Evolutionary conservation across 2,329 filamentous ascomycete genomes (phyloP).

Genomic region (Aspergillus arachidicola): DNA sequence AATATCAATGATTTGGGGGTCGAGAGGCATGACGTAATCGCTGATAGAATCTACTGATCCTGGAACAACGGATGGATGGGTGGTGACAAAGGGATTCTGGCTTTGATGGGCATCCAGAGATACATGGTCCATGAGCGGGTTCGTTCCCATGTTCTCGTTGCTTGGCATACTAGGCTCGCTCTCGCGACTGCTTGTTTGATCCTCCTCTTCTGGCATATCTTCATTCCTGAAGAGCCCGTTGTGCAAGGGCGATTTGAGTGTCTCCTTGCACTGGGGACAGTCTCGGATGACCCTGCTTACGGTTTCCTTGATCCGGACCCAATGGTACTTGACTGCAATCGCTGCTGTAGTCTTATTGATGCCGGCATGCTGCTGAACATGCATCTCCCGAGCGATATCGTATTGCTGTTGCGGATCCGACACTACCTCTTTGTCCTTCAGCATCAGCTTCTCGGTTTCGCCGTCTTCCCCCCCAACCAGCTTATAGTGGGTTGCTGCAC

Average conservation of each 20-base stretch:
- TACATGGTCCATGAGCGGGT: slow-evolving; percentile 27
- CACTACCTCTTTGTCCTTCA: slow-evolving; percentile 97
- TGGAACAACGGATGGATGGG: slow-evolving; percentile 36
- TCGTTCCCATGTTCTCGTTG: slow-evolving; percentile 15
- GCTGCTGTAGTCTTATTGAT: slow-evolving; percentile 98
- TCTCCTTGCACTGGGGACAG: slow-evolving; percentile 85
- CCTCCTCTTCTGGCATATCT: slow-evolving; percentile 17
- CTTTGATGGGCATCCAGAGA: slow-evolving; percentile 23
- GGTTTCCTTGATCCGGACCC: slow-evolving; percentile 97
- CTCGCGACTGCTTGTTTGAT: slow-evolving; percentile 8
- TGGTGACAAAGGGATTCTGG: slow-evolving; percentile 37
- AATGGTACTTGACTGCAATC: slow-evolving; percentile 93
- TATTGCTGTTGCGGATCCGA: slow-evolving; percentile 87
- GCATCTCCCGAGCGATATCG: slow-evolving; percentile 78
- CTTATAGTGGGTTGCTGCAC: slow-evolving; percentile 93
- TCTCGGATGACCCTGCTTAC: slow-evolving; percentile 93
- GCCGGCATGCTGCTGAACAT: slow-evolving; percentile 77
- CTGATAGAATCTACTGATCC: slow-evolving; percentile 42
- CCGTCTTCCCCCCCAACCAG: slow-evolving; percentile 59
- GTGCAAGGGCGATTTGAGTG: slow-evolving; percentile 59
- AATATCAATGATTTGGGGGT: slow-evolving; percentile 63
- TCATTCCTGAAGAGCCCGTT: slow-evolving; percentile 35
- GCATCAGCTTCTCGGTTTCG: slow-evolving; percentile 75
- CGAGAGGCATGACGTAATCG: slow-evolving; percentile 57
- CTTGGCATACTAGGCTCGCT: slow-evolving; percentile 14